phyloP scores from a whole-genome alignment of 805 yeast genomes.

The Spathaspora girioi region DNA sequence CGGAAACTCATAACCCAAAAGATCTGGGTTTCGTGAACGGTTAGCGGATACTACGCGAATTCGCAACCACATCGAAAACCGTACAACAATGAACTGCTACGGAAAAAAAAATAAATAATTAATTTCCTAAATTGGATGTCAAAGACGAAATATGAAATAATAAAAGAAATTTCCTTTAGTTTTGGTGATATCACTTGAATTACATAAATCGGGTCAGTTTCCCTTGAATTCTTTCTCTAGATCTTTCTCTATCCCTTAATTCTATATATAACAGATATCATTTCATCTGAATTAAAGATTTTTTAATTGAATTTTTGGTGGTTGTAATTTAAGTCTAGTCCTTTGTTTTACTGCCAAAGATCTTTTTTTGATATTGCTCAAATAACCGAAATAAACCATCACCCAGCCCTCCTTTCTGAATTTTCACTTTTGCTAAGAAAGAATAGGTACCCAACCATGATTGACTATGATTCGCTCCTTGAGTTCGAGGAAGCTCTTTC shows the following conservation, averaged over 20 bases:
- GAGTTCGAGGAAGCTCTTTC: constrained; percentile 34
- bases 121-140: not conserved
- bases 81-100: not conserved
- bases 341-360: too few relatives aligned
- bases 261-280: not conserved
- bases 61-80: not conserved
- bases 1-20: not conserved
- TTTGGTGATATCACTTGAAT: not conserved
- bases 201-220: not conserved
- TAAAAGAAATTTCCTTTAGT: not conserved
- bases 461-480: constrained; percentile 23
- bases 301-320: not conserved
- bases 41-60: not conserved
- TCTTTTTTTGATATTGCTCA: not conserved
- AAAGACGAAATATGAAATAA: not conserved
- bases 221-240: not conserved
- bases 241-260: not conserved
- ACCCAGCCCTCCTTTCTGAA: not conserved
- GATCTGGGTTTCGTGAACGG: not conserved
- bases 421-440: not conserved
- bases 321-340: too few relatives aligned
- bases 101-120: not conserved
- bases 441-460: constrained; percentile 2
- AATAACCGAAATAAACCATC: too few relatives aligned
- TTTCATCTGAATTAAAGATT: not conserved